Percentiles rank a stretch among this genome's conserved stretches.
phyloP scores from a whole-genome alignment of 2,329 filamentous ascomycete species.

The Epichloe sibirici region DNA sequence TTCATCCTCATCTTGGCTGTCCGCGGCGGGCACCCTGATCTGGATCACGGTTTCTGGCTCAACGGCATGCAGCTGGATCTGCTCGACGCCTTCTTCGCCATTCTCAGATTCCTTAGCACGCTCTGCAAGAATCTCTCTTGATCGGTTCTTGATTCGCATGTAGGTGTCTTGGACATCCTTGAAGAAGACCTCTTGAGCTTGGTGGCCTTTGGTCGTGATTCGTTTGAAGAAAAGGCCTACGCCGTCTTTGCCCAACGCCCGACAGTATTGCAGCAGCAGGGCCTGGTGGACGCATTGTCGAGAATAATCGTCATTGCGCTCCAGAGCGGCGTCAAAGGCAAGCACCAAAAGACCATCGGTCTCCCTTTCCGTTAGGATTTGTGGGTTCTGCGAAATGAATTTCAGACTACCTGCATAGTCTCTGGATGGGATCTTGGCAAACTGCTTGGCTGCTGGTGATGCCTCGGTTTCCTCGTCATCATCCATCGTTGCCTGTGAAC shows the following conservation, averaged over 20 bases:
- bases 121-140: slow-evolving; percentile 54
- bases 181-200: slow-evolving; percentile 80
- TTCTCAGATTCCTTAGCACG: slow-evolving; percentile 31
- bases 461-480: slow-evolving; percentile 67
- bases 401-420: slow-evolving; percentile 63
- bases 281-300: slow-evolving; percentile 88
- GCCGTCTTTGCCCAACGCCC: slow-evolving; percentile 76
- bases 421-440: slow-evolving; percentile 63
- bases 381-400: slow-evolving; percentile 68
- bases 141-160: slow-evolving; percentile 63
- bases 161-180: slow-evolving; percentile 91
- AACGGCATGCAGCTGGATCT: slow-evolving; percentile 94
- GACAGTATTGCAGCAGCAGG: slow-evolving; percentile 86
- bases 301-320: slow-evolving; percentile 62
- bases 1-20: slow-evolving; percentile 52
- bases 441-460: slow-evolving; percentile 65
- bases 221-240: slow-evolving; percentile 92
- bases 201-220: slow-evolving; percentile 78
- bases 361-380: slow-evolving; percentile 71
- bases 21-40: slow-evolving; percentile 64
- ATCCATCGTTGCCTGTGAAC: slow-evolving; percentile 28
- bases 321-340: slow-evolving; percentile 79
- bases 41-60: slow-evolving; percentile 87
- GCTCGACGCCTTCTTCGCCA: slow-evolving; percentile 53
- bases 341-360: slow-evolving; percentile 84